Conservation (phyloP, 208 protist genomes). For the Strigomonas galati region DNA sequence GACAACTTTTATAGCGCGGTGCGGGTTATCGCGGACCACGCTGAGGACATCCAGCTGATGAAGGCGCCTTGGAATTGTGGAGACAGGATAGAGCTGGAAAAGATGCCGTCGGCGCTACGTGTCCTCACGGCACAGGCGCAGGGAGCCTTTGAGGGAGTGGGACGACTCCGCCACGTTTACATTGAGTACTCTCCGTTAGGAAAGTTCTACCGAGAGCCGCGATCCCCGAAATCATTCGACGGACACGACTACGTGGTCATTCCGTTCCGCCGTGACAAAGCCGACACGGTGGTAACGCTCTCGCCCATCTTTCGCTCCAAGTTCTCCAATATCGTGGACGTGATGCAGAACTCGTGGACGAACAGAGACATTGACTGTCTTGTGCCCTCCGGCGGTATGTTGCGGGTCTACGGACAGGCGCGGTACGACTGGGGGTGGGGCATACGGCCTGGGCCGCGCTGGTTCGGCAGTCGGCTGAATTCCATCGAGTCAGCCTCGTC, state of each 20-base stretch:
- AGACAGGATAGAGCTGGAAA: conserved; percentile 48
- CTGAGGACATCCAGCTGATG: conserved; percentile 79
- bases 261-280: conserved; percentile 58
- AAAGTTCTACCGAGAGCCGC: conserved; percentile 58
- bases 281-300: conserved; percentile 67
- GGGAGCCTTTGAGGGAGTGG: conserved; percentile 39
- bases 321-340: conserved; percentile 44
- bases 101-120: conserved; percentile 69
- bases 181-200: conserved; percentile 81
- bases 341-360: conserved; percentile 73
- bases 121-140: conserved; percentile 51
- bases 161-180: conserved; percentile 82
- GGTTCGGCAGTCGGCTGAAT: conserved; percentile 65
- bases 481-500: conserved; percentile 3
- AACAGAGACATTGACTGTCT: conserved; percentile 71
- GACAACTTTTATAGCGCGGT: conserved; percentile 35
- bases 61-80: conserved; percentile 82
- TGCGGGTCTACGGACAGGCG: conserved; percentile 73
- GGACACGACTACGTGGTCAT: conserved; percentile 89
- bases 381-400: conserved; percentile 47
- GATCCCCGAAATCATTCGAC: conserved; percentile 65
- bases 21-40: conserved; percentile 74
- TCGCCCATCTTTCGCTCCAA: conserved; percentile 66
- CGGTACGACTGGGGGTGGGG: conserved; percentile 87
- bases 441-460: conserved; percentile 53